These are phyloP conservation scores for Boletus reticuloceps DNA, from an alignment of 768 basidiomycete species.

Conservation along the genomic window DNA sequence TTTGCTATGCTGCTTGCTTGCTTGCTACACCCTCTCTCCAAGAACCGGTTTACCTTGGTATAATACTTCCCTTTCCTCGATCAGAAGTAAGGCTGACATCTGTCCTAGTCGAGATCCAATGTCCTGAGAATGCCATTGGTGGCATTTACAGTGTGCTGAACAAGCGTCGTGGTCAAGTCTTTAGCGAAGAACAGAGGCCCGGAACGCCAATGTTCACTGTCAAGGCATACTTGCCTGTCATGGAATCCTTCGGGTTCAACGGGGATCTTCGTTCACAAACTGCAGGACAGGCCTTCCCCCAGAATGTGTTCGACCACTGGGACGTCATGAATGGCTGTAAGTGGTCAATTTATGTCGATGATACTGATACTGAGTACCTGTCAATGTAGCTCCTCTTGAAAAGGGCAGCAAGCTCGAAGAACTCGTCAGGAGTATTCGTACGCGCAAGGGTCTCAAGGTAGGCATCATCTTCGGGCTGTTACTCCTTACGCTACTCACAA, in stretches of 20 bases:
- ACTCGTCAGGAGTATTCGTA: conserved; percentile 77
- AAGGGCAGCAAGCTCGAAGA: conserved; percentile 92
- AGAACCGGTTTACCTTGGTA: conserved; percentile 94
- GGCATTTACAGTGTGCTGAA: conserved; percentile 94
- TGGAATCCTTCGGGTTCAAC: conserved; percentile 97
- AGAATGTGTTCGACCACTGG: conserved; percentile 93
- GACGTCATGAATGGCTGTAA: conserved; percentile 78
- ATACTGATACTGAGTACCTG: not conserved
- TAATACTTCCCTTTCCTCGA: conserved; percentile 8
- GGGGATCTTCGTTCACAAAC: conserved; percentile 91
- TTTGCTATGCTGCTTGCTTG: conserved; percentile 92
- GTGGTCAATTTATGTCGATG: conserved; percentile 25
- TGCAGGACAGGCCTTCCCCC: conserved; percentile 97
- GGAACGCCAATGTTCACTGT: conserved; percentile 99
- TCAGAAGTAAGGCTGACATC: conserved; percentile 11
- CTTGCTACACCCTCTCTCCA: conserved; percentile 90
- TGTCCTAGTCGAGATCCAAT: conserved; percentile 87
- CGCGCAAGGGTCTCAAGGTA: conserved; percentile 94
- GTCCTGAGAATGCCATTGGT: conserved; percentile 95
- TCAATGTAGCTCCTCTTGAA: conserved; percentile 61
- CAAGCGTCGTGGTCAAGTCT: conserved; percentile 97
- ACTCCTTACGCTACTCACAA: conserved; percentile 6
- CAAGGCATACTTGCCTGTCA: conserved; percentile 93
- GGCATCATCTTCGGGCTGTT: conserved; percentile 2
- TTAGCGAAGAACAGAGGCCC: conserved; percentile 93